Percentiles rank a stretch among this genome's conserved stretches.
Conservation (phyloP, 257 asterid species). For the Ajuga chamaepitys region DNA sequence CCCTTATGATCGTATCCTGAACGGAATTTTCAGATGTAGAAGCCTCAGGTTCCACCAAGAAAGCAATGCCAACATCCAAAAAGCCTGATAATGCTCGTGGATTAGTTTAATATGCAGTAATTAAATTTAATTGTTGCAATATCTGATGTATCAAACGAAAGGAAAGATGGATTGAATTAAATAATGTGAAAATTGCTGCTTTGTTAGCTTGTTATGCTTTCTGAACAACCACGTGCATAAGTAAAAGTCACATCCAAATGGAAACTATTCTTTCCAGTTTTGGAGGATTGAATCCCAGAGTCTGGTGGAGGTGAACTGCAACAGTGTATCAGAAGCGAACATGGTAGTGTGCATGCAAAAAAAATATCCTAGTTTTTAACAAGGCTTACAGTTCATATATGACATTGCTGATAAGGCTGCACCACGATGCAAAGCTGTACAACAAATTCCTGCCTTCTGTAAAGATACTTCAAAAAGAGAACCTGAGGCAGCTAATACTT, state of each 20-base stretch:
- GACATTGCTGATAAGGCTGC: slow-evolving; percentile 92
- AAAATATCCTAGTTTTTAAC: background rate
- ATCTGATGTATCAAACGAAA: background rate
- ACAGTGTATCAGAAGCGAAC: background rate
- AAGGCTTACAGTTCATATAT: slow-evolving; percentile 65
- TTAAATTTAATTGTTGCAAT: background rate
- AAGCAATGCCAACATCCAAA: slow-evolving; percentile 62
- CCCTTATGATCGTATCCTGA: slow-evolving; percentile 60
- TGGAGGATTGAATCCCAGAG: background rate
- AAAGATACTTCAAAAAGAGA: slow-evolving; percentile 69
- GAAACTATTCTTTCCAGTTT: background rate
- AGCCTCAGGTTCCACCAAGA: slow-evolving; percentile 49
- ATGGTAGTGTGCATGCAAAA: background rate
- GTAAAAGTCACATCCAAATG: slow-evolving; percentile 1
- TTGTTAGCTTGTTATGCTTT: background rate
- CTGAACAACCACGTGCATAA: background rate
- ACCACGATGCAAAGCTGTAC: slow-evolving; percentile 94
- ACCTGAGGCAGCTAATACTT: slow-evolving; percentile 68
- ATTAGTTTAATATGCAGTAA: slow-evolving; percentile 9
- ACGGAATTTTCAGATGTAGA: slow-evolving; percentile 45
- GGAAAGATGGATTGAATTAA: background rate
- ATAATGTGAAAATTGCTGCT: background rate
- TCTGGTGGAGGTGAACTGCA: background rate
- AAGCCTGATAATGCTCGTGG: slow-evolving; percentile 43
- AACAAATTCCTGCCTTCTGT: slow-evolving; percentile 86